A percentile compares a stretch with the other conserved stretches of the same genome.
Evolutionary conservation across 345 rosid genomes (phyloP).

Genomic region (Pelargonium nanum): DNA sequence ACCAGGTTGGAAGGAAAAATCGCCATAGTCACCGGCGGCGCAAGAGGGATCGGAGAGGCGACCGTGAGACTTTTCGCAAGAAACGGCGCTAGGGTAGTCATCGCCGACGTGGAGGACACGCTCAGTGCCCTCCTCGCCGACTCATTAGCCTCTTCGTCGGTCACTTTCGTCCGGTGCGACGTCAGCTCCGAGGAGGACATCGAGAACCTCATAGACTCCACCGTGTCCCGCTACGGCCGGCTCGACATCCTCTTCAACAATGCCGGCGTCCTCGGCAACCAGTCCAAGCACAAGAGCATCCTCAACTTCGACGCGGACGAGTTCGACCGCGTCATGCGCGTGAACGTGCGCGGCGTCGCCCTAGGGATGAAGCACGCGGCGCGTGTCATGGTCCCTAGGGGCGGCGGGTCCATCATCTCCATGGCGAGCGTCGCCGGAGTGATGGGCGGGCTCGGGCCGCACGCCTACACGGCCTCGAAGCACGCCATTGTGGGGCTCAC

Average conservation of each 20-base stretch:
- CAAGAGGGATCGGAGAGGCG: constrained; percentile 75
- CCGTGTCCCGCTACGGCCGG: constrained; percentile 39
- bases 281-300: constrained; percentile 59
- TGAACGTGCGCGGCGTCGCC: constrained; percentile 55
- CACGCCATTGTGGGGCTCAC: constrained; percentile 81
- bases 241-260: constrained; percentile 69
- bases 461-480: constrained; percentile 78
- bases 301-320: constrained; percentile 50
- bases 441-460: constrained; percentile 80
- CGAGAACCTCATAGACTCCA: constrained; percentile 39
- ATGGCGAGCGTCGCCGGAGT: constrained; percentile 79
- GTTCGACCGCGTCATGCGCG: constrained; percentile 57
- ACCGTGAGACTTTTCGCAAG: constrained; percentile 47
- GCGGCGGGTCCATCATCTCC: constrained; percentile 56
- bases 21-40: constrained; percentile 74
- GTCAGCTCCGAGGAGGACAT: constrained; percentile 55
- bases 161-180: constrained; percentile 54
- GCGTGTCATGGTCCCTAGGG: constrained; percentile 48
- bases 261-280: constrained; percentile 70
- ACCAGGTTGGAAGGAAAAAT: constrained; percentile 72
- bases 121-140: constrained; percentile 38
- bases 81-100: constrained; percentile 72
- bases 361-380: constrained; percentile 85
- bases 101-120: constrained; percentile 58
- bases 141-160: constrained; percentile 34